Percentiles rank a stretch among this genome's conserved stretches.
Conservation (phyloP, 139 green algal species). For the Micromonas commoda region DNA sequence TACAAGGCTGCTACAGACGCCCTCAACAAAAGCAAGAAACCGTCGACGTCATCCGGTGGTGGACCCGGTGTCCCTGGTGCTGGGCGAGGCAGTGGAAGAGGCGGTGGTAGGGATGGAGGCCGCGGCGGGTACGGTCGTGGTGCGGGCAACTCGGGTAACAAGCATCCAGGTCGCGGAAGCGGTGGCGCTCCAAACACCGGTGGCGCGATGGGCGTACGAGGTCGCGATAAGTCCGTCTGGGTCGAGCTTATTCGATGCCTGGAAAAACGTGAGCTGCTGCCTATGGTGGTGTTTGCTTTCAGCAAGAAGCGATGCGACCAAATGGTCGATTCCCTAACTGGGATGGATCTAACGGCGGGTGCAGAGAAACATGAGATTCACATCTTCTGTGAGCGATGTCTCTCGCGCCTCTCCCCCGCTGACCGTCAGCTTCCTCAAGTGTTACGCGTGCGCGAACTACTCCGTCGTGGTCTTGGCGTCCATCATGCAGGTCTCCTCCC, state of each 20-base stretch:
- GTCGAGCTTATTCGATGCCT: constrained; percentile 13
- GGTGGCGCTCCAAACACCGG: constrained; percentile 39
- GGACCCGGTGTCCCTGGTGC: background rate
- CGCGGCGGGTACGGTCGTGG: background rate
- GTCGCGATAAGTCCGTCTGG: constrained; percentile 7
- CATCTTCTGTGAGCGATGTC: constrained; percentile 4
- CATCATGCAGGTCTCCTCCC: constrained; percentile 94
- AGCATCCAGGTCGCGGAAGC: background rate
- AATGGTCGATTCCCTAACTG: background rate
- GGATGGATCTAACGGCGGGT: constrained; percentile 6
- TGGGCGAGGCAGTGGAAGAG: background rate
- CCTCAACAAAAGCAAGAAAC: constrained; percentile 24
- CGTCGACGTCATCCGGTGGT: background rate
- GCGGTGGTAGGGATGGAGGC: background rate
- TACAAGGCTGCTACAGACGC: constrained; percentile 23
- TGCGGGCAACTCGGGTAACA: constrained; percentile 48
- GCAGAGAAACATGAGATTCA: constrained; percentile 23
- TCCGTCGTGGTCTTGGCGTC: constrained; percentile 80
- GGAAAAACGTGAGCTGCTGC: constrained; percentile 24
- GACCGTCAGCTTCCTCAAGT: constrained; percentile 56
- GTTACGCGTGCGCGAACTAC: constrained; percentile 66
- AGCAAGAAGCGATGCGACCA: constrained; percentile 61
- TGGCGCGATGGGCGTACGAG: background rate
- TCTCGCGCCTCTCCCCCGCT: background rate
- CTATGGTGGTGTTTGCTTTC: constrained; percentile 77